Evolutionary conservation across 2,329 filamentous ascomycete species (phyloP).

Genomic region (Beauveria brongniartii): DNA sequence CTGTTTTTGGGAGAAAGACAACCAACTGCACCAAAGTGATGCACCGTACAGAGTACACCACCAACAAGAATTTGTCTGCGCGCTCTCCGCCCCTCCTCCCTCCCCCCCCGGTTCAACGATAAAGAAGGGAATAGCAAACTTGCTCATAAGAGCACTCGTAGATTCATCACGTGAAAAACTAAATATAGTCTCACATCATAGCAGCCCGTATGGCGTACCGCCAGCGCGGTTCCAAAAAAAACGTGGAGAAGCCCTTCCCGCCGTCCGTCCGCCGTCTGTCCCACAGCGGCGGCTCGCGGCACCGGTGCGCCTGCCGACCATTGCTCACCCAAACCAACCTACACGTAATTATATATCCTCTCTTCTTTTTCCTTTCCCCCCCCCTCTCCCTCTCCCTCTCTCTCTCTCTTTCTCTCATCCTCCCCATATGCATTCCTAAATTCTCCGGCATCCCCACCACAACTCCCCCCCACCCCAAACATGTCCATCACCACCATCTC

Average conservation of each 20-base stretch:
- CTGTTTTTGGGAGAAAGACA: too few species aligned
- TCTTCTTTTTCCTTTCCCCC: not conserved
- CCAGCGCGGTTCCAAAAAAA: not conserved
- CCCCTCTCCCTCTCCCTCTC: not conserved
- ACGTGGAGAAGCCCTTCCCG: not conserved
- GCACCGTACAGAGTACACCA: too few species aligned
- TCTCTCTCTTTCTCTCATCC: not conserved
- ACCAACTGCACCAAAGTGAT: too few species aligned
- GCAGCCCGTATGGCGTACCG: too few species aligned
- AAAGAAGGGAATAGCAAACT: too few species aligned
- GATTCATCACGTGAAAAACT: too few species aligned
- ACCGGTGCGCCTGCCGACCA: not conserved
- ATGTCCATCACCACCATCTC: slow-evolving; percentile 48
- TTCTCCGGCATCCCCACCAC: not conserved
- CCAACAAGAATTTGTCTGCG: too few species aligned
- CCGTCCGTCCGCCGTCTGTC: not conserved
- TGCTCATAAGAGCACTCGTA: too few species aligned
- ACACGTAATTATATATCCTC: too few species aligned
- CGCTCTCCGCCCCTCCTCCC: too few species aligned
- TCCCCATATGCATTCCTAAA: not conserved
- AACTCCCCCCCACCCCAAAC: not conserved
- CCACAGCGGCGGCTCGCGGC: slow-evolving; percentile 7
- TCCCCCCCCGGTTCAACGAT: too few species aligned
- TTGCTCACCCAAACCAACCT: not conserved
- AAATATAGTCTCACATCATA: too few species aligned